phyloP scores from a whole-genome alignment of 345 rosid species.

The Gossypium rotundifolium region DNA sequence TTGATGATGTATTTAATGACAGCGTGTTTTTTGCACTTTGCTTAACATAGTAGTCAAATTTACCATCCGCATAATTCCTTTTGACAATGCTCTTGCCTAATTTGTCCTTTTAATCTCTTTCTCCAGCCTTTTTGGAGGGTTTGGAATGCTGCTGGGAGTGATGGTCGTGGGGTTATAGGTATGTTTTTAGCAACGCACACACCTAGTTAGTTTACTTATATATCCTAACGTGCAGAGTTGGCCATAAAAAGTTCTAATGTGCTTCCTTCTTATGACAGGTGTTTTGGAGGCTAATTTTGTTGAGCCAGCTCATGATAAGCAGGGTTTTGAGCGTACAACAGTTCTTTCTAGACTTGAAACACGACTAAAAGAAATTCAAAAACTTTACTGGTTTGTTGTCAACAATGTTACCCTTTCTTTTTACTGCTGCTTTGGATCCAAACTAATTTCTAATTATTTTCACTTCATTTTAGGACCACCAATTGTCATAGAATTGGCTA shows the following conservation, averaged over 20 bases:
- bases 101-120: background rate
- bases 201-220: background rate
- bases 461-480: slow-evolving; percentile 36
- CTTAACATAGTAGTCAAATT: background rate
- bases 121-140: slow-evolving; percentile 97
- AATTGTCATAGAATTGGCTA: slow-evolving; percentile 83
- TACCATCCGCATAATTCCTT: background rate
- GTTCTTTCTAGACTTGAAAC: slow-evolving; percentile 85
- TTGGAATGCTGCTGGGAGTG: slow-evolving; percentile 89
- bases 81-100: background rate
- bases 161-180: slow-evolving; percentile 97
- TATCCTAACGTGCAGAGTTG: background rate
- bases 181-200: slow-evolving; percentile 2
- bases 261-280: slow-evolving; percentile 39
- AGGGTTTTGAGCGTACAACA: slow-evolving; percentile 90
- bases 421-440: background rate
- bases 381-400: slow-evolving; percentile 63
- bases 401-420: background rate
- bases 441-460: background rate
- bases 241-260: slow-evolving; percentile 1
- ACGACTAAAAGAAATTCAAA: slow-evolving; percentile 75
- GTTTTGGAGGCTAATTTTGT: slow-evolving; percentile 93
- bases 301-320: slow-evolving; percentile 98
- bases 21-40: background rate
- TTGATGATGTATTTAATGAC: background rate